Percentiles rank a stretch among this genome's conserved stretches.
These are phyloP conservation scores for Verticillium nubilum DNA, from an alignment of 2,329 filamentous ascomycete genomes.

Conservation along the genomic window DNA sequence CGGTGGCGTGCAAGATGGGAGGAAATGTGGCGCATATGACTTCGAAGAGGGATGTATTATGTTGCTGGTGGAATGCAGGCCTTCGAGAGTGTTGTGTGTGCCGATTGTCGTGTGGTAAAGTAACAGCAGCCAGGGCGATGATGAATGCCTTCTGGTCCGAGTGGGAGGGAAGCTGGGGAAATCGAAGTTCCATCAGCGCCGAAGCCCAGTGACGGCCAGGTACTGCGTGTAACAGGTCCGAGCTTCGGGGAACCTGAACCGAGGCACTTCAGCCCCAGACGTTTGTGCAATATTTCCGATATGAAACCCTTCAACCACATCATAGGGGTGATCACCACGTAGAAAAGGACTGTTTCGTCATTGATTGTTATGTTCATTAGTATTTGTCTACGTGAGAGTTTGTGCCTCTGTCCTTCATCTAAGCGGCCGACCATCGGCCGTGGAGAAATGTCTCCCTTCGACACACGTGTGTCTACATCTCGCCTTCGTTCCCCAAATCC, in stretches of 20 bases:
- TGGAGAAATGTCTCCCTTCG: constrained; percentile 6
- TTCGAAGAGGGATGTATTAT: background rate
- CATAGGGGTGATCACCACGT: background rate
- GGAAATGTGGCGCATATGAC: background rate
- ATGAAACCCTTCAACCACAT: background rate
- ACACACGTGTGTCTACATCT: constrained; percentile 8
- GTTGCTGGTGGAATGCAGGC: background rate
- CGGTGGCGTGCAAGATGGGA: background rate
- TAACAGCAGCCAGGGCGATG: background rate
- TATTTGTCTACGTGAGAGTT: constrained; percentile 28
- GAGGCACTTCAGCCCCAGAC: background rate
- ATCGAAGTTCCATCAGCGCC: background rate
- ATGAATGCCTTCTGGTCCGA: too few relatives aligned
- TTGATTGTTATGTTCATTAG: constrained; percentile 26
- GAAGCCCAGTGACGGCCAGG: background rate
- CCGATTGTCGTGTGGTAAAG: background rate
- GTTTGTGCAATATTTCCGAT: background rate
- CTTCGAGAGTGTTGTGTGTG: background rate
- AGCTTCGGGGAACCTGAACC: background rate
- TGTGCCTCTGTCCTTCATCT: constrained; percentile 12
- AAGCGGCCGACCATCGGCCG: constrained; percentile 6
- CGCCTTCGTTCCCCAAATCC: constrained; percentile 4
- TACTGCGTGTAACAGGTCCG: background rate
- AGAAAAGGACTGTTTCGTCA: constrained; percentile 4
- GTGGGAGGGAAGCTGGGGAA: background rate